Conservation (phyloP, 192 early-diverging fungal species). For the Coemansia sp. region DNA sequence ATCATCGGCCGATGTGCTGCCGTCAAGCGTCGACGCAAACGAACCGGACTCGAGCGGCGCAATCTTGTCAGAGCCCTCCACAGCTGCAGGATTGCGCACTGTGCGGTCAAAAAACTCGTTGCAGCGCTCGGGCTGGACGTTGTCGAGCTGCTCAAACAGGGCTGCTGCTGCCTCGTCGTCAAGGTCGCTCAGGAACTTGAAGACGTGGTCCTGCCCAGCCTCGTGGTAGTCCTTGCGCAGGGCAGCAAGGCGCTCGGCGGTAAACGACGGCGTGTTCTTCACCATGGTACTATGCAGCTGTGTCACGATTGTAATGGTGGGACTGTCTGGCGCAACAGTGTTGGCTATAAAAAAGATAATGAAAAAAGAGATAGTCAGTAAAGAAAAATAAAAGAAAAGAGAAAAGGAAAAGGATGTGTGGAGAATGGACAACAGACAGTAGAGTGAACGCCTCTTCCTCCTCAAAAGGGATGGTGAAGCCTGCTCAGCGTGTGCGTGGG, state of each 20-base stretch:
- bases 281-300: constrained; percentile 27
- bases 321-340: background rate
- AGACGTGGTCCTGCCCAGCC: constrained; percentile 85
- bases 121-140: constrained; percentile 74
- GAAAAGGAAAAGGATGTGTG: background rate
- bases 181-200: constrained; percentile 76
- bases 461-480: background rate
- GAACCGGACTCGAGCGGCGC: constrained; percentile 74
- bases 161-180: constrained; percentile 52
- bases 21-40: constrained; percentile 62
- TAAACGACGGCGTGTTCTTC: constrained; percentile 42
- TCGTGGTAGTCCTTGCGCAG: constrained; percentile 63
- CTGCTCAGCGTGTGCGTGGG: background rate
- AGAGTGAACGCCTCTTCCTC: background rate
- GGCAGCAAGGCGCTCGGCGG: constrained; percentile 39
- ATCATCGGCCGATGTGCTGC: constrained; percentile 49
- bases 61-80: constrained; percentile 53
- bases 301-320: background rate
- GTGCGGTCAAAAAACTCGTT: constrained; percentile 84
- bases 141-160: constrained; percentile 65
- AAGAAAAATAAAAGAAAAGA: background rate
- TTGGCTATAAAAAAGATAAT: background rate
- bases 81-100: constrained; percentile 41
- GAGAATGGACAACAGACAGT: background rate
- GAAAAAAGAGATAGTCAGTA: background rate